Evolutionary conservation across 768 basidiomycete genomes (phyloP).

Genomic region (Dentipellis sp.): DNA sequence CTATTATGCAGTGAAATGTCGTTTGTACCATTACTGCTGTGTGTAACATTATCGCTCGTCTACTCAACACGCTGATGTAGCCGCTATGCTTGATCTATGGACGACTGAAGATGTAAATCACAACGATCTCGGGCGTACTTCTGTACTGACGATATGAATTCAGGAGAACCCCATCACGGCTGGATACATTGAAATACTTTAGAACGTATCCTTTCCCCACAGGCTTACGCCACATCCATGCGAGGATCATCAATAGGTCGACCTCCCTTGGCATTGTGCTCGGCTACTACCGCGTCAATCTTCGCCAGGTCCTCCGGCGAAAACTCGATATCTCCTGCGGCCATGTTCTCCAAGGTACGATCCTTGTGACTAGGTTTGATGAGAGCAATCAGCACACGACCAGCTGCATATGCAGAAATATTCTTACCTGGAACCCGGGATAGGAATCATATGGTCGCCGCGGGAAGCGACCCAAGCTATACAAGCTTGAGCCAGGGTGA

Average conservation of each 20-base stretch:
- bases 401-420: not conserved
- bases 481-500: conserved; percentile 28
- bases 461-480: conserved; percentile 28
- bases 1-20: too few species aligned
- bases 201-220: not conserved
- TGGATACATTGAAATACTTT: too few species aligned
- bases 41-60: too few species aligned
- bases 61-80: too few species aligned
- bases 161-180: too few species aligned
- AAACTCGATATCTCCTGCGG: not conserved
- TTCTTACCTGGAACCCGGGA: conserved; percentile 28
- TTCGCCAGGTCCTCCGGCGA: not conserved
- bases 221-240: not conserved
- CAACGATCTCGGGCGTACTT: too few species aligned
- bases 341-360: not conserved
- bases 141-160: too few species aligned
- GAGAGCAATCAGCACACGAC: not conserved
- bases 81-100: too few species aligned
- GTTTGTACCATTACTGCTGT: too few species aligned
- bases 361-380: not conserved
- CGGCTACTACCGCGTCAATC: not conserved
- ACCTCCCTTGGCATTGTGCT: not conserved
- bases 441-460: conserved; percentile 31
- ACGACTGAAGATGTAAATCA: too few species aligned
- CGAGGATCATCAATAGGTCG: not conserved